Conservation (phyloP, 345 rosid genomes). For the Lenwebbia sp. region DNA sequence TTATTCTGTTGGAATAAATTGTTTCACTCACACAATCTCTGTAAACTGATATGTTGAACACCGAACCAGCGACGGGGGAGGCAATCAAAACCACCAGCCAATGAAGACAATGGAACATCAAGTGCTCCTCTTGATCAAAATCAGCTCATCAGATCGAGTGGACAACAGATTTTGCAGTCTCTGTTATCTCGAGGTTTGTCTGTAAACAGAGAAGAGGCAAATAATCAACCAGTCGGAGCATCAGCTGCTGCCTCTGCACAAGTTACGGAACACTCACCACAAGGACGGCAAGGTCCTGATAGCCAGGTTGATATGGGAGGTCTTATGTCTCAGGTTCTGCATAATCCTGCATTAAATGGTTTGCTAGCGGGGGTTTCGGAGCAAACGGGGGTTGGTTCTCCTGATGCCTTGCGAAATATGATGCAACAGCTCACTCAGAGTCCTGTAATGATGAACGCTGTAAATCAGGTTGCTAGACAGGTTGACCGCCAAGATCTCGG, state of each 20-base stretch:
- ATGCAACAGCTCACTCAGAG: slow-evolving; percentile 73
- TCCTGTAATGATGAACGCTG: slow-evolving; percentile 79
- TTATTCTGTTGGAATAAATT: neutral
- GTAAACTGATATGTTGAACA: slow-evolving; percentile 5
- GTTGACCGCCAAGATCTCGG: slow-evolving; percentile 66
- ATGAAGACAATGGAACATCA: slow-evolving; percentile 27
- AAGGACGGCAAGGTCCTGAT: slow-evolving; percentile 25
- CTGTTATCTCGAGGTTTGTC: slow-evolving; percentile 41
- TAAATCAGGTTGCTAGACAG: slow-evolving; percentile 85
- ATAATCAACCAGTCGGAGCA: slow-evolving; percentile 4
- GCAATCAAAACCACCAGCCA: slow-evolving; percentile 26
- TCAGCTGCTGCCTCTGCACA: slow-evolving; percentile 1
- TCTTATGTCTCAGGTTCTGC: slow-evolving; percentile 62
- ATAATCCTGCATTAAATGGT: slow-evolving; percentile 58
- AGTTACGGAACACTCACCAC: slow-evolving; percentile 4
- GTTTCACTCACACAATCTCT: neutral
- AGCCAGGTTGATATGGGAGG: slow-evolving; percentile 37
- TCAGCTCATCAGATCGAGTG: slow-evolving; percentile 17
- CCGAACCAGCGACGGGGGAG: slow-evolving; percentile 29
- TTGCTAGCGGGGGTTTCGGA: slow-evolving; percentile 60
- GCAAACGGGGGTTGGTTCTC: slow-evolving; percentile 75
- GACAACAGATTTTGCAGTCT: slow-evolving; percentile 56
- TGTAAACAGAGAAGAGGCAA: slow-evolving; percentile 7
- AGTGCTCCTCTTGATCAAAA: slow-evolving; percentile 25
- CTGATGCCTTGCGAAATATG: slow-evolving; percentile 72